phyloP scores from a whole-genome alignment of 306 rosid genomes.

The Prunus dulcis region DNA sequence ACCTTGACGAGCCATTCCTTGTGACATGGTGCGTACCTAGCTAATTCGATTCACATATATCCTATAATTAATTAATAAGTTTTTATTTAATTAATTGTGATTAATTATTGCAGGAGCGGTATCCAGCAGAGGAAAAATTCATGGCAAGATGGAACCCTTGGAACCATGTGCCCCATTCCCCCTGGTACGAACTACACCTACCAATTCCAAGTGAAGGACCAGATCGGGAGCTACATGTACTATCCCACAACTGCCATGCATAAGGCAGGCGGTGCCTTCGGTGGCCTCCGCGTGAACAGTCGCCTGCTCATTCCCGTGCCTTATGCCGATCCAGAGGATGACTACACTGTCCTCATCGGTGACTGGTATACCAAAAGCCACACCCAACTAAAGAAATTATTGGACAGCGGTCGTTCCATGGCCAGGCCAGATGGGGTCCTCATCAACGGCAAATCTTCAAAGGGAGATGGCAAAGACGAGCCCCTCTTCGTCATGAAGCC shows the following conservation, averaged over 20 bases:
- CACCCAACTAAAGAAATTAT: slow-evolving; percentile 26
- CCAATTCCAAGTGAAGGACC: slow-evolving; percentile 78
- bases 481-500: slow-evolving; percentile 74
- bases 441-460: slow-evolving; percentile 57
- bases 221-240: slow-evolving; percentile 70
- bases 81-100: not conserved
- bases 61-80: not conserved
- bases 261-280: slow-evolving; percentile 62
- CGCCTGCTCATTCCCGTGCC: slow-evolving; percentile 79
- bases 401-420: slow-evolving; percentile 57
- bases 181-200: slow-evolving; percentile 72
- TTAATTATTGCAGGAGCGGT: slow-evolving; percentile 24
- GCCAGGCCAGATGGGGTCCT: slow-evolving; percentile 68
- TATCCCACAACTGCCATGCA: slow-evolving; percentile 60
- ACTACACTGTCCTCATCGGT: slow-evolving; percentile 68
- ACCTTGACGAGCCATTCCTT: slow-evolving; percentile 81
- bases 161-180: slow-evolving; percentile 73
- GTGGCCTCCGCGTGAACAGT: slow-evolving; percentile 67
- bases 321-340: slow-evolving; percentile 74
- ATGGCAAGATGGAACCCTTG: slow-evolving; percentile 76
- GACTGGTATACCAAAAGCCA: slow-evolving; percentile 88
- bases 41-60: not conserved
- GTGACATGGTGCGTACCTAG: slow-evolving; percentile 41
- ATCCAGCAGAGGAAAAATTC: slow-evolving; percentile 79
- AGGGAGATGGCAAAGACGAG: slow-evolving; percentile 54